phyloP scores from a whole-genome alignment of 2,329 filamentous ascomycete genomes.

The Gremmenia infestans region DNA sequence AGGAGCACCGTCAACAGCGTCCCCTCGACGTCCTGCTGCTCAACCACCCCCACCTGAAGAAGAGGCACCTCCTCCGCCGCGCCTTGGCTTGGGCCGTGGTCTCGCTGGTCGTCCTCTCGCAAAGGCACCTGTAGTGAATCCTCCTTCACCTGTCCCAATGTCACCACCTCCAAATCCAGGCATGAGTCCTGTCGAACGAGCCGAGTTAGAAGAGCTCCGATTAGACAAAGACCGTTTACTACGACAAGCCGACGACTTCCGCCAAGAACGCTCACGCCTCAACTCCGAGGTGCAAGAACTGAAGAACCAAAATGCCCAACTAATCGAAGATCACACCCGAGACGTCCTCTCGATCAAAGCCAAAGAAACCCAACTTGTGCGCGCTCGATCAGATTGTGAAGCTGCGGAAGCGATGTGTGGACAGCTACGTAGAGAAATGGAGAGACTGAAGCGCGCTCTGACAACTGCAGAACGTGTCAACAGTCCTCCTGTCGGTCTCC shows the following conservation, averaged over 20 bases:
- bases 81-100: conserved; percentile 48
- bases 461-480: conserved; percentile 53
- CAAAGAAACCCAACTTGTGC: conserved; percentile 94
- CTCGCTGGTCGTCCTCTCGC: conserved; percentile 81
- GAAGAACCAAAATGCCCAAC: conserved; percentile 91
- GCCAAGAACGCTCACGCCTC: conserved; percentile 75
- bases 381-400: conserved; percentile 85
- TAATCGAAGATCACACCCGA: conserved; percentile 95
- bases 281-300: conserved; percentile 87
- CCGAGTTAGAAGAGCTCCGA: conserved; percentile 87
- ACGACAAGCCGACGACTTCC: conserved; percentile 72
- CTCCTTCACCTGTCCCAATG: conserved; percentile 45
- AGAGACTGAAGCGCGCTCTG: conserved; percentile 85
- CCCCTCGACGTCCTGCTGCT: conserved; percentile 43
- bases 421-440: conserved; percentile 79
- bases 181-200: conserved; percentile 73
- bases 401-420: conserved; percentile 82
- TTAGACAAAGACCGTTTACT: conserved; percentile 74
- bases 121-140: conserved; percentile 52
- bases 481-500: conserved; percentile 31
- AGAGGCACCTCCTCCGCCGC: conserved; percentile 32
- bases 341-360: conserved; percentile 96
- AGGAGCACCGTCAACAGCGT: conserved; percentile 37
- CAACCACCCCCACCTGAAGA: conserved; percentile 43
- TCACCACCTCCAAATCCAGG: conserved; percentile 59